These are phyloP conservation scores for Ophiostoma tasmaniense DNA, from an alignment of 2,329 filamentous ascomycete species.

Conservation along the genomic window DNA sequence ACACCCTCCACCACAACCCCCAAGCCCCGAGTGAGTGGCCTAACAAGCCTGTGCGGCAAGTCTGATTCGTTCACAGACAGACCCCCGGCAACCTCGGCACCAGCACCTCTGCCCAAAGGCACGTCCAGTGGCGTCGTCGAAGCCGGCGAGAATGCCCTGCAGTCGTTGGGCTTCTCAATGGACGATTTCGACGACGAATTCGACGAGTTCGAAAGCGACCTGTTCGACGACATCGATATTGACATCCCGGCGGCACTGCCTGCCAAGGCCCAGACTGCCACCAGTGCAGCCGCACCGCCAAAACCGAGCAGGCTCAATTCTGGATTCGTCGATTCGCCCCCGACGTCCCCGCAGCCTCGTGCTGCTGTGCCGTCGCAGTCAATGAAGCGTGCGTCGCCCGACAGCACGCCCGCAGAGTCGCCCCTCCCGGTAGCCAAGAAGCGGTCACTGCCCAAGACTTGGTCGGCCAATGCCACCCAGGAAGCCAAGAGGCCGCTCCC, in stretches of 20 bases:
- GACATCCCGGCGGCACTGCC: slow-evolving; percentile 52
- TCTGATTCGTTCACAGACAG: slow-evolving; percentile 40
- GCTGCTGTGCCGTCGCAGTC: not conserved
- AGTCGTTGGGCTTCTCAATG: slow-evolving; percentile 44
- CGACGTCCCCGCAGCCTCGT: slow-evolving; percentile 43
- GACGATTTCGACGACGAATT: slow-evolving; percentile 79
- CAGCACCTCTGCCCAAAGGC: not conserved
- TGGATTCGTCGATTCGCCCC: slow-evolving; percentile 46
- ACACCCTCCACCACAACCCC: not conserved
- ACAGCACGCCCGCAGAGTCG: slow-evolving; percentile 25
- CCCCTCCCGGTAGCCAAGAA: slow-evolving; percentile 45
- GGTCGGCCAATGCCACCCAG: slow-evolving; percentile 15
- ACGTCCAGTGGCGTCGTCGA: not conserved
- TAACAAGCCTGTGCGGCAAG: slow-evolving; percentile 15
- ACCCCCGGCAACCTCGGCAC: slow-evolving; percentile 21
- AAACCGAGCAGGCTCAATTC: not conserved
- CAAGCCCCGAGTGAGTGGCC: slow-evolving; percentile 2
- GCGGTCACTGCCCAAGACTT: slow-evolving; percentile 50
- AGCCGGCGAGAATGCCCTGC: slow-evolving; percentile 8
- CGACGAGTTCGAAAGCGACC: slow-evolving; percentile 50
- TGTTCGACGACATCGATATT: slow-evolving; percentile 50
- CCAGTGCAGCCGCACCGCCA: slow-evolving; percentile 21
- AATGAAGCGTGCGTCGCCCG: slow-evolving; percentile 37
- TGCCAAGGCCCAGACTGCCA: slow-evolving; percentile 25
- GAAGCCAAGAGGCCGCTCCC: slow-evolving; percentile 20